Conservation (phyloP, 495 filamentous ascomycete genomes). For the Apodospora peruviana region DNA sequence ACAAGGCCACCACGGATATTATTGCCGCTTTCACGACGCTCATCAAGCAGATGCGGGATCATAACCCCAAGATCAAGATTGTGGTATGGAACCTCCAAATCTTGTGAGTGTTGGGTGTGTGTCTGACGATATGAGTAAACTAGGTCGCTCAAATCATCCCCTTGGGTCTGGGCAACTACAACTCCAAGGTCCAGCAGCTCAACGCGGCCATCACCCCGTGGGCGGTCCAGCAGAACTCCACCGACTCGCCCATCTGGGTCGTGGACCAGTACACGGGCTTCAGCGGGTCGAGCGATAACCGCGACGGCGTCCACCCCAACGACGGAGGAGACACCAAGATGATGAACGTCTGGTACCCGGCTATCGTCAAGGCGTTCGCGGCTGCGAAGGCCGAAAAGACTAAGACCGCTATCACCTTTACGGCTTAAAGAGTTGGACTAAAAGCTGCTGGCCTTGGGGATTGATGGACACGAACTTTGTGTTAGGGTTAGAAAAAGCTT, state of each 20-base stretch:
- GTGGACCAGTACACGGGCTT: constrained; percentile 48
- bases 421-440: too few species aligned
- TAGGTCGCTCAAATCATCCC: constrained; percentile 53
- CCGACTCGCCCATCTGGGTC: constrained; percentile 45
- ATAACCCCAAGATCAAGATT: constrained; percentile 46
- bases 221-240: constrained; percentile 39
- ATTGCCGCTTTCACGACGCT: constrained; percentile 43
- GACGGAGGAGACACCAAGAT: constrained; percentile 41
- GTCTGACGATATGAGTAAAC: not conserved
- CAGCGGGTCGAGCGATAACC: constrained; percentile 27
- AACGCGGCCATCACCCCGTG: constrained; percentile 44
- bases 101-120: not conserved
- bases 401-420: too few species aligned
- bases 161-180: constrained; percentile 28
- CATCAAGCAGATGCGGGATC: constrained; percentile 37
- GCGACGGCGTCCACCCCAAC: constrained; percentile 48
- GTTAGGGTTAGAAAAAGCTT: too few species aligned
- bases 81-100: constrained; percentile 31
- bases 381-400: constrained; percentile 10
- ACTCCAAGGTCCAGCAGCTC: constrained; percentile 35
- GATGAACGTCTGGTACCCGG: constrained; percentile 38
- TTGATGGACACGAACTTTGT: too few species aligned
- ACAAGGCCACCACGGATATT: constrained; percentile 35
- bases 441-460: too few species aligned
- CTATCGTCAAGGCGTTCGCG: constrained; percentile 34